These are phyloP conservation scores for Phaseolus coccineus DNA, from an alignment of 331 rosid genomes.

Conservation along the genomic window DNA sequence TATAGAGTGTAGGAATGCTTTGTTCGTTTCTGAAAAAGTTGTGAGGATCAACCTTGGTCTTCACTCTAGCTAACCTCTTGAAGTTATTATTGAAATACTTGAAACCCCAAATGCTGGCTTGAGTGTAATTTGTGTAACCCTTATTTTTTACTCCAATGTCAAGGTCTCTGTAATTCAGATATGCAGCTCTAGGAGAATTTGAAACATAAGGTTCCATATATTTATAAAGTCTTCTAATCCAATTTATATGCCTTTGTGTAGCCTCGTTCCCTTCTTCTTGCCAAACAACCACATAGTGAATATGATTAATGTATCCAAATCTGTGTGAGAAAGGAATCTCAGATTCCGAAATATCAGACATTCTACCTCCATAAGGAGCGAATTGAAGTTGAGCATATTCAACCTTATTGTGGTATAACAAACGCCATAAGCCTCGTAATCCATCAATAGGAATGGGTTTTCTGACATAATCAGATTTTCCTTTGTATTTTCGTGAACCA, in stretches of 20 bases:
- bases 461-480: slow-evolving; percentile 59
- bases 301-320: slow-evolving; percentile 48
- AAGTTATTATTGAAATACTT: slow-evolving; percentile 48
- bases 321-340: slow-evolving; percentile 62
- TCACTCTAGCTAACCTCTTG: slow-evolving; percentile 26
- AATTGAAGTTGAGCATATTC: neutral
- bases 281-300: slow-evolving; percentile 48
- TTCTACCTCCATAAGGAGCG: slow-evolving; percentile 59
- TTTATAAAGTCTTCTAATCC: slow-evolving; percentile 54
- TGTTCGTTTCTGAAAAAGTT: slow-evolving; percentile 46
- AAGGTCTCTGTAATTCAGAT: slow-evolving; percentile 56
- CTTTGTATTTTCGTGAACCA: neutral
- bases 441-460: slow-evolving; percentile 50
- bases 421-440: slow-evolving; percentile 52
- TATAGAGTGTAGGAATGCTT: slow-evolving; percentile 17
- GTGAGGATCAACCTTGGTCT: slow-evolving; percentile 42
- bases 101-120: slow-evolving; percentile 56
- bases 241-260: slow-evolving; percentile 42
- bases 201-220: slow-evolving; percentile 55
- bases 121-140: slow-evolving; percentile 37
- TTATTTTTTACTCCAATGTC: slow-evolving; percentile 48
- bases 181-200: slow-evolving; percentile 55
- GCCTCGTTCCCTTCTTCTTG: slow-evolving; percentile 37
- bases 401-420: slow-evolving; percentile 42
- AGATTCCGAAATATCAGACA: slow-evolving; percentile 52